phyloP scores from a whole-genome alignment of 306 rosid genomes.

The Ceratonia siliqua region DNA sequence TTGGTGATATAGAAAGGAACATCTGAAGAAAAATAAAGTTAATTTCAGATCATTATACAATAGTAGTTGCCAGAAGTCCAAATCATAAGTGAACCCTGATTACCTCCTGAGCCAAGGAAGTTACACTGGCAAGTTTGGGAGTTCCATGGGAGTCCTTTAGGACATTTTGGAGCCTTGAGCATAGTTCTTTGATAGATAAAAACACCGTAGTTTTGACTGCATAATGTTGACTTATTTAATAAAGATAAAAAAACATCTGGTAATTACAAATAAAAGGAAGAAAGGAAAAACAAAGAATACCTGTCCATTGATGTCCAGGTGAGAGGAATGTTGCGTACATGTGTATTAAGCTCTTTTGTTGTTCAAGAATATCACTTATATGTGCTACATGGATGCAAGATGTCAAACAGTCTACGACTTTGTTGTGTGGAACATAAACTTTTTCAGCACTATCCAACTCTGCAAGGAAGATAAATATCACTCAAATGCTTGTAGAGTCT shows the following conservation, averaged over 20 bases:
- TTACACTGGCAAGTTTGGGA: slow-evolving; percentile 37
- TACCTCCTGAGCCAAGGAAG: slow-evolving; percentile 75
- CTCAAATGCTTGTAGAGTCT: neutral
- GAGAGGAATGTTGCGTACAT: slow-evolving; percentile 54
- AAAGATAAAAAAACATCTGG: slow-evolving; percentile 12
- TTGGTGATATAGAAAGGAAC: slow-evolving; percentile 59
- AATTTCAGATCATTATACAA: slow-evolving; percentile 29
- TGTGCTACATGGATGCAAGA: slow-evolving; percentile 79
- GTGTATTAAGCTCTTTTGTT: slow-evolving; percentile 62
- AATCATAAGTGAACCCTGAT: slow-evolving; percentile 26
- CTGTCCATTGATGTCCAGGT: slow-evolving; percentile 83
- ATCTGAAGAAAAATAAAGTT: slow-evolving; percentile 50
- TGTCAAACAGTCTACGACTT: slow-evolving; percentile 78
- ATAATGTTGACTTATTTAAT: slow-evolving; percentile 22
- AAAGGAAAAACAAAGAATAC: slow-evolving; percentile 46
- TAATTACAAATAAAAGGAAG: slow-evolving; percentile 18
- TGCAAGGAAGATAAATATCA: slow-evolving; percentile 35
- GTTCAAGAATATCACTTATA: slow-evolving; percentile 66
- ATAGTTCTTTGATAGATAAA: slow-evolving; percentile 71
- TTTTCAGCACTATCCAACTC: slow-evolving; percentile 56
- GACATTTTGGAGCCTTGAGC: slow-evolving; percentile 57
- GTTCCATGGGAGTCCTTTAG: slow-evolving; percentile 49
- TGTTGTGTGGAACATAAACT: slow-evolving; percentile 62
- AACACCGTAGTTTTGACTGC: slow-evolving; percentile 84
- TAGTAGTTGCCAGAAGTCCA: slow-evolving; percentile 19